A percentile compares a stretch with the other conserved stretches of the same genome.
Evolutionary conservation across 208 protist genomes (phyloP).

Genomic region (Trypanosoma platydactyli): DNA sequence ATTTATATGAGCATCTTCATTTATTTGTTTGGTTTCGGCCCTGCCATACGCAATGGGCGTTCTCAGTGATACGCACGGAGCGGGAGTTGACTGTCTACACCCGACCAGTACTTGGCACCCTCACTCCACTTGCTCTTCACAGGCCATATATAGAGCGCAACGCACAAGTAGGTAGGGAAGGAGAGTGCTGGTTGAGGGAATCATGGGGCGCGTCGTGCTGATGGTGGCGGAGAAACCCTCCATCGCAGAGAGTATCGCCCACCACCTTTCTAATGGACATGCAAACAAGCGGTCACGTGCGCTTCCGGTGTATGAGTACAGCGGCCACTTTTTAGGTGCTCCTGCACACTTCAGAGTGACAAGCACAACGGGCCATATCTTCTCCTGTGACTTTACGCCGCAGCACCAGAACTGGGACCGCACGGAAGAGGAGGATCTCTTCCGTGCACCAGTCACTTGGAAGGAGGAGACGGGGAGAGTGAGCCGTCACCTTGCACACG

Average conservation of each 20-base stretch:
- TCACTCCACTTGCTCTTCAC: background rate
- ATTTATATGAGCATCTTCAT: conserved; percentile 11
- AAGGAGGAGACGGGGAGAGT: conserved; percentile 86
- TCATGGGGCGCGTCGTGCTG: conserved; percentile 68
- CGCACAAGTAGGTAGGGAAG: background rate
- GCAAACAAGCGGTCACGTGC: conserved; percentile 62
- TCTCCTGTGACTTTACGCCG: conserved; percentile 88
- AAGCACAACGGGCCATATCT: conserved; percentile 91
- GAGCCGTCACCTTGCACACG: conserved; percentile 74
- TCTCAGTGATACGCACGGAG: too few relatives aligned
- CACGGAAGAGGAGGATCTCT: conserved; percentile 84
- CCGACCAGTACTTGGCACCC: background rate
- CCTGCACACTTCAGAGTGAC: conserved; percentile 86
- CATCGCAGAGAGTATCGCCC: conserved; percentile 88
- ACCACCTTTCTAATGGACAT: conserved; percentile 82
- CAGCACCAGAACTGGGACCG: conserved; percentile 90
- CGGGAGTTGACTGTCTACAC: too few relatives aligned
- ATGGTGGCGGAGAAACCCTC: conserved; percentile 96
- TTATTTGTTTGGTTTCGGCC: conserved; percentile 11
- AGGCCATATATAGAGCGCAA: background rate
- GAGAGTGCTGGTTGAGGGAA: background rate
- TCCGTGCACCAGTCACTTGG: conserved; percentile 79
- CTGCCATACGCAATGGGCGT: background rate
- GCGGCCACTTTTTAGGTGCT: conserved; percentile 58
- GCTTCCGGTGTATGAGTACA: conserved; percentile 88